Evolutionary conservation across 805 yeast genomes (phyloP).

Genomic region (Dipodascus geniculatus): DNA sequence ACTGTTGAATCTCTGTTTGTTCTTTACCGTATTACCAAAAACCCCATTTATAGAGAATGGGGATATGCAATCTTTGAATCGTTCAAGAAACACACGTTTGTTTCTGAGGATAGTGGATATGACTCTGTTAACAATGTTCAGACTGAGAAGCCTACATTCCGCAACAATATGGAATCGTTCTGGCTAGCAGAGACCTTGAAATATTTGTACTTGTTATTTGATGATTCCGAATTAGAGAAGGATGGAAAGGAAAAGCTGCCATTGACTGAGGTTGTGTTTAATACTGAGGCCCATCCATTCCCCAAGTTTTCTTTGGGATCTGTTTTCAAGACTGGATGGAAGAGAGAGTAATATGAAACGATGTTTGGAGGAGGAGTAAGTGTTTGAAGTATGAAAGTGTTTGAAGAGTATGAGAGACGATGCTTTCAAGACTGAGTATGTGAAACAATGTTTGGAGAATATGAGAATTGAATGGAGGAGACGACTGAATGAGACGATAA

Average conservation of each 20-base stretch:
- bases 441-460: too few species aligned
- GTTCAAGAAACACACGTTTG: constrained; percentile 48
- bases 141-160: constrained; percentile 34
- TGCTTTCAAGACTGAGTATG: too few species aligned
- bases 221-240: constrained; percentile 29
- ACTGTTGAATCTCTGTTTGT: constrained; percentile 82
- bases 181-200: constrained; percentile 93
- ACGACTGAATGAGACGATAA: too few species aligned
- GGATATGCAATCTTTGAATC: constrained; percentile 76
- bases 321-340: constrained; percentile 52
- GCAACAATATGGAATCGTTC: constrained; percentile 80
- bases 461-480: too few species aligned
- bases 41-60: constrained; percentile 74
- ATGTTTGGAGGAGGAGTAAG: too few species aligned
- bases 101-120: constrained; percentile 39
- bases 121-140: constrained; percentile 61
- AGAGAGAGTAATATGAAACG: constrained; percentile 6
- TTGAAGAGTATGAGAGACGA: too few species aligned
- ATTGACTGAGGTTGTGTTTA: constrained; percentile 60
- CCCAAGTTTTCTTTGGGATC: constrained; percentile 53
- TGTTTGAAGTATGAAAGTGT: too few species aligned
- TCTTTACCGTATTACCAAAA: constrained; percentile 68
- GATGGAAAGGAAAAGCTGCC: constrained; percentile 46
- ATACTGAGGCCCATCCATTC: constrained; percentile 90
- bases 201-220: constrained; percentile 70